Evolutionary conservation across 2,329 filamentous ascomycete species (phyloP), one percentile per base, ranked within the genome.

Genomic region (Tympanopsis confertula): DNA sequence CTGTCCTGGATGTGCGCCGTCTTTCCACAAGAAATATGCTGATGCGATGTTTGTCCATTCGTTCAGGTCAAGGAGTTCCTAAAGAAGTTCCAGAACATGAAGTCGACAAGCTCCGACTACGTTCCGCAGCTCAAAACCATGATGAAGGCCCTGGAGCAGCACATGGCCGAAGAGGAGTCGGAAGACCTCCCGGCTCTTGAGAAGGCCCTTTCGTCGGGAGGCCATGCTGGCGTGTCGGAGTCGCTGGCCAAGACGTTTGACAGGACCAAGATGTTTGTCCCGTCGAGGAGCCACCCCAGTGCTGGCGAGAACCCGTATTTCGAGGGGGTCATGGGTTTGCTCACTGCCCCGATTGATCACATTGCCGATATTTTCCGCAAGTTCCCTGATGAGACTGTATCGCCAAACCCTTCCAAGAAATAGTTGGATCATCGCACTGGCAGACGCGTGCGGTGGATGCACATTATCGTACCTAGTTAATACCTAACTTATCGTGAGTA

Each of bases 301-400:
- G 60, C 64, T 2, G 66, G 66, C 0, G 61, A 71, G 42, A 62
- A 63, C 24, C 69, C 70, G 3, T 68, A 67, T 0, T 77, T 74
- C 41, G 71, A 78, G 58, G 71, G 66, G 0, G 68, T 62, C 0
- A 63, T 62, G 40, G 71, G 68, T 0, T 45, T 79, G 17, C 42
- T 79, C 50, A 55, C 67, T 0, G 70, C 73, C 13, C 74, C 74
- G 0, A 56, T 78, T 14, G 75, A 78, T 49, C 65, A 63, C 41
- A 42, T 79, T 20, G 55, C 54, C 26, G 71, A 78, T 49, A 37
- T 74, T 5, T 73, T 77, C 44, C 54, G 65, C 15, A 69, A 66
- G 48, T 79, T 74, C 45, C 69, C 69, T 2, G 53, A 63, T 19
- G 40, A 55, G 38, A 15, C 22, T 7, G n/a, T n/a, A n/a, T 10